Evolutionary conservation across 176 grass and related monocot genomes (phyloP).

Genomic region (bread wheat (Triticum aestivum)): DNA sequence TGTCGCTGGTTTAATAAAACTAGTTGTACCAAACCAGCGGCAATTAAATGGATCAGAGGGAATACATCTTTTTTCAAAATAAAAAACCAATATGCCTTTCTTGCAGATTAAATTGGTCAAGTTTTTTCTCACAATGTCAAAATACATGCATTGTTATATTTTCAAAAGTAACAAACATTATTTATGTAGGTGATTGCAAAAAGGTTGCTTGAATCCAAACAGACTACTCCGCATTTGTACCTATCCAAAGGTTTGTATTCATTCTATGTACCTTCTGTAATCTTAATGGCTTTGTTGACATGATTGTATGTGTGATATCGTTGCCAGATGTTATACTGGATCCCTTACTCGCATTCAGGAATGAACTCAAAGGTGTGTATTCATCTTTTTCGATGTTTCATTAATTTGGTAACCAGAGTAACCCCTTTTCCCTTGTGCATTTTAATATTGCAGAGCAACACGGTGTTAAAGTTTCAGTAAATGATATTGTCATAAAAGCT

Average conservation of each 20-base stretch:
- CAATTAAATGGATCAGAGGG: too few species aligned
- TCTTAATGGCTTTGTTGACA: slow-evolving; percentile 25
- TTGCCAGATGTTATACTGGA: slow-evolving; percentile 89
- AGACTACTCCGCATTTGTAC: slow-evolving; percentile 91
- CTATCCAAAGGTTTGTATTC: slow-evolving; percentile 71
- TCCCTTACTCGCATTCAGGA: slow-evolving; percentile 88
- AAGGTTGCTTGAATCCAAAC: slow-evolving; percentile 93
- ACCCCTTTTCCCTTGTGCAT: slow-evolving; percentile 13
- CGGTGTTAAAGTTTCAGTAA: slow-evolving; percentile 92
- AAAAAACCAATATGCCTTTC: neutral
- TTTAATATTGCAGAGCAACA: slow-evolving; percentile 72
- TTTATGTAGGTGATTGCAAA: slow-evolving; percentile 81
- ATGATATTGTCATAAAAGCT: slow-evolving; percentile 98
- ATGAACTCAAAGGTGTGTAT: slow-evolving; percentile 78
- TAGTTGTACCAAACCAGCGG: too few species aligned
- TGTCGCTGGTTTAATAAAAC: too few species aligned
- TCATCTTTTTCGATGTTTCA: slow-evolving; percentile 30
- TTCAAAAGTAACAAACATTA: neutral
- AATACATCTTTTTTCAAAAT: too few species aligned
- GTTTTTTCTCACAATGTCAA: slow-evolving; percentile 8
- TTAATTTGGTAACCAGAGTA: slow-evolving; percentile 14
- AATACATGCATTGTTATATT: neutral
- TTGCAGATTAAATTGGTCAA: slow-evolving; percentile 26
- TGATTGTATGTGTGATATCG: slow-evolving; percentile 35
- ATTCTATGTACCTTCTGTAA: slow-evolving; percentile 22